Percentiles rank a stretch among this genome's conserved stretches.
Conservation (phyloP, 345 rosid genomes). For the Luvunga scandens region DNA sequence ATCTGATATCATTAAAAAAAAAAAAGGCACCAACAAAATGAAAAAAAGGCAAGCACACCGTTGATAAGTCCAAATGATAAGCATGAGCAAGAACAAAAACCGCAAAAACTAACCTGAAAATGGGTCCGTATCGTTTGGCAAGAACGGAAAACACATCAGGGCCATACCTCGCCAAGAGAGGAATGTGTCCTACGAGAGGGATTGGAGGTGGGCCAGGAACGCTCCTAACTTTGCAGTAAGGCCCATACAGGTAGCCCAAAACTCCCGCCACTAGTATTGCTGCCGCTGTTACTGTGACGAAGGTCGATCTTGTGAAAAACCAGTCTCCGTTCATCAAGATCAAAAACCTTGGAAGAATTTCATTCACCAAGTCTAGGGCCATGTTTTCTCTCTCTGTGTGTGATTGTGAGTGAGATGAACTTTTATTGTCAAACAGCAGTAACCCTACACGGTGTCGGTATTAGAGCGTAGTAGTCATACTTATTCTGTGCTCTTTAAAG, state of each 20-base stretch:
- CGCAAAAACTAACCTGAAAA: slow-evolving; percentile 62
- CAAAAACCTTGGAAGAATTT: background rate
- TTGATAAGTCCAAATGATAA: background rate
- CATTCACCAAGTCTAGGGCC: background rate
- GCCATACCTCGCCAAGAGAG: slow-evolving; percentile 73
- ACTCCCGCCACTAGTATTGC: slow-evolving; percentile 24
- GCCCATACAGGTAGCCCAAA: slow-evolving; percentile 50
- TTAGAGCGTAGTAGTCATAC: background rate
- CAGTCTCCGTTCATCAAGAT: slow-evolving; percentile 10
- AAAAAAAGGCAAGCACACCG: background rate
- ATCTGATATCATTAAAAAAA: too few species aligned
- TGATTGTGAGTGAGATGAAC: background rate
- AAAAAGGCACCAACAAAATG: background rate
- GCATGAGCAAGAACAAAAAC: background rate
- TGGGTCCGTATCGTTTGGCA: slow-evolving; percentile 77
- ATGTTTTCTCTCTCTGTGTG: background rate
- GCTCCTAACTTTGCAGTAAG: slow-evolving; percentile 56
- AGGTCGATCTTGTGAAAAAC: background rate
- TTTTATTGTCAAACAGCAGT: too few species aligned
- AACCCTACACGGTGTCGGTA: too few species aligned
- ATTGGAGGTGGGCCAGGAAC: slow-evolving; percentile 54
- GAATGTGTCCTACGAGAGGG: slow-evolving; percentile 77
- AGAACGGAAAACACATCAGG: slow-evolving; percentile 77
- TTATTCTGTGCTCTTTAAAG: background rate
- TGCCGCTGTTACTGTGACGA: slow-evolving; percentile 4